phyloP scores from a whole-genome alignment of 2,329 filamentous ascomycete genomes.

The Aspergillus nomiae region DNA sequence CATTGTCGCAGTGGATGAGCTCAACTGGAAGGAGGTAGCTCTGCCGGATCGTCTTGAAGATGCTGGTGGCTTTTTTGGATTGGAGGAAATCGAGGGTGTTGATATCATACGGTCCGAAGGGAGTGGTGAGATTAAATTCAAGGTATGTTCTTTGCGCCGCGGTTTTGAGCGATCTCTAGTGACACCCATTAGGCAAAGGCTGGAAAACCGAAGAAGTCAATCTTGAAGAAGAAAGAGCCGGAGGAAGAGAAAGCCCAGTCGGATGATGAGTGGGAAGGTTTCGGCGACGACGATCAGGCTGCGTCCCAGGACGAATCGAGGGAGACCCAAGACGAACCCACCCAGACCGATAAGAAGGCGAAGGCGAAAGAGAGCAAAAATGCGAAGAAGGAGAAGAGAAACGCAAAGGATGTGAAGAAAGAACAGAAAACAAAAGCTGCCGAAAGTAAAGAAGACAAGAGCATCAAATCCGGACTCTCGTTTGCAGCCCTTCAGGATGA shows the following conservation, averaged over 20 bases:
- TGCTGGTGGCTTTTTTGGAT: slow-evolving; percentile 87
- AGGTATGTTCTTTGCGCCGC: slow-evolving; percentile 31
- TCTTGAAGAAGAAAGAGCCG: slow-evolving; percentile 27
- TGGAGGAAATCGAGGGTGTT: slow-evolving; percentile 91
- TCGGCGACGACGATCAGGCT: slow-evolving; percentile 51
- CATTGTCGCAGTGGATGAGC: slow-evolving; percentile 49
- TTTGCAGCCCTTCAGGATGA: slow-evolving; percentile 42
- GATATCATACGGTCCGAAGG: slow-evolving; percentile 73
- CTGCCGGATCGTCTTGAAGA: slow-evolving; percentile 79
- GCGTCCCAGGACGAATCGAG: slow-evolving; percentile 18
- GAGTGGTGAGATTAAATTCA: slow-evolving; percentile 48
- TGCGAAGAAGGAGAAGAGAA: slow-evolving; percentile 19
- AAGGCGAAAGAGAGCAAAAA: slow-evolving; percentile 23
- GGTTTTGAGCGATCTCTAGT: slow-evolving; percentile 8
- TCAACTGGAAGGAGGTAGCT: slow-evolving; percentile 65
- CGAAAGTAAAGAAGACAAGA: slow-evolving; percentile 35
- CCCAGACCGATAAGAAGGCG: slow-evolving; percentile 27
- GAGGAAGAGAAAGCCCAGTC: slow-evolving; percentile 34
- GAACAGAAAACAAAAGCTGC: slow-evolving; percentile 31
- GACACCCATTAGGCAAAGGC: slow-evolving; percentile 32
- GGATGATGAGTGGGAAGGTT: slow-evolving; percentile 66
- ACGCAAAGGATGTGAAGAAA: slow-evolving; percentile 30
- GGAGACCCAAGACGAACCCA: slow-evolving; percentile 20
- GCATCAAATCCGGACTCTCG: slow-evolving; percentile 36
- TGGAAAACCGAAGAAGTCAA: slow-evolving; percentile 36